A percentile compares a stretch with the other conserved stretches of the same genome.
phyloP scores from a whole-genome alignment of 2,329 filamentous ascomycete species.

The Knoxdaviesia proteae region DNA sequence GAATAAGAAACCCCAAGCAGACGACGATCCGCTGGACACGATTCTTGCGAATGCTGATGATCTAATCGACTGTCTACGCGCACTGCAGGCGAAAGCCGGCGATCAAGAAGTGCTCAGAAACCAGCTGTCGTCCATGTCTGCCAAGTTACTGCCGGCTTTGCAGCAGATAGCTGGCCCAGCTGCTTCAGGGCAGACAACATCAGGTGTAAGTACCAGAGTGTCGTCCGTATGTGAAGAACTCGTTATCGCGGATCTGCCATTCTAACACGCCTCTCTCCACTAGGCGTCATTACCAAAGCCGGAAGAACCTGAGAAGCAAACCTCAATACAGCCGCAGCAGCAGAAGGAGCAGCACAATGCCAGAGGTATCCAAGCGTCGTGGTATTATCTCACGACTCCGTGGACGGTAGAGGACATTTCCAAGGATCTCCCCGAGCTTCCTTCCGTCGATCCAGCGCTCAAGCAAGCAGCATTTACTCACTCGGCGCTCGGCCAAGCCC shows the following conservation, averaged over 20 bases:
- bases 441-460: slow-evolving; percentile 38
- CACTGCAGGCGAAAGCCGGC: slow-evolving; percentile 8
- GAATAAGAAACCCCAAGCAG: slow-evolving; percentile 5
- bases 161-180: no score
- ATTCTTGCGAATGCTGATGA: slow-evolving; percentile 16
- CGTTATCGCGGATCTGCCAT: no score
- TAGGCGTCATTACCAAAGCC: no score
- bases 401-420: slow-evolving; percentile 31
- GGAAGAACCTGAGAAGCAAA: not conserved
- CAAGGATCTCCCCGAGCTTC: slow-evolving; percentile 32
- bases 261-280: not conserved
- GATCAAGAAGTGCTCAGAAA: not conserved
- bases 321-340: slow-evolving; percentile 3
- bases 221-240: not conserved
- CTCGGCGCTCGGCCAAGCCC: slow-evolving; percentile 18
- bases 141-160: no score
- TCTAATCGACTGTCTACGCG: slow-evolving; percentile 16
- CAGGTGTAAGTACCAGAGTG: slow-evolving; percentile 2
- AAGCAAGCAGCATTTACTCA: slow-evolving; percentile 49
- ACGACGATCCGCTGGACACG: slow-evolving; percentile 10
- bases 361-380: slow-evolving; percentile 4
- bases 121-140: no score
- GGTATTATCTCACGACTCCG: slow-evolving; percentile 15
- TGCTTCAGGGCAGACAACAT: not conserved
- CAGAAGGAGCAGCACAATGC: not conserved